Percentiles rank a stretch among this genome's conserved stretches.
phyloP scores from a whole-genome alignment of 2,329 filamentous ascomycete genomes.

The Aspergillus niger region DNA sequence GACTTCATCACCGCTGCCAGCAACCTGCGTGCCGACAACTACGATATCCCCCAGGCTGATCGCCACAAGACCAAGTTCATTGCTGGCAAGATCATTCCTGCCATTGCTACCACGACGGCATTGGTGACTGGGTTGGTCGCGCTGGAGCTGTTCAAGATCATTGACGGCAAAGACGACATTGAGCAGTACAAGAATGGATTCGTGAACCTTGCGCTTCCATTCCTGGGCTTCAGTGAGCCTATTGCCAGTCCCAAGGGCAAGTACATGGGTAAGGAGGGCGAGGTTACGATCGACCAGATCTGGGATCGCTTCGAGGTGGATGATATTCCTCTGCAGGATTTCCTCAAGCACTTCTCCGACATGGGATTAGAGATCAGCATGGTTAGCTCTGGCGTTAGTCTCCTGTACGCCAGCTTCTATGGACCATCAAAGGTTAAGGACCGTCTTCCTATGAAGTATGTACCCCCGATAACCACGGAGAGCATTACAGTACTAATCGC shows the following conservation, averaged over 20 bases:
- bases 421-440: constrained; percentile 80
- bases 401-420: constrained; percentile 94
- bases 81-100: constrained; percentile 98
- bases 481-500: constrained; percentile 29
- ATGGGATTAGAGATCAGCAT: constrained; percentile 83
- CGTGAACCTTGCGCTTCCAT: constrained; percentile 91
- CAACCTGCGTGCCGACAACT: constrained; percentile 95
- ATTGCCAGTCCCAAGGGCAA: constrained; percentile 91
- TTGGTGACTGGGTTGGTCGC: constrained; percentile 92
- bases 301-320: constrained; percentile 96
- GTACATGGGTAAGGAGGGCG: constrained; percentile 75
- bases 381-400: constrained; percentile 95
- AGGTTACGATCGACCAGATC: constrained; percentile 87
- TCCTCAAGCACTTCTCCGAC: constrained; percentile 78
- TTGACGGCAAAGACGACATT: constrained; percentile 93
- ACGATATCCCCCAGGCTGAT: constrained; percentile 91
- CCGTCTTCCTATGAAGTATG: constrained; percentile 69
- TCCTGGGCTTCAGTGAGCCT: constrained; percentile 98
- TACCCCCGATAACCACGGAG: constrained; percentile 24
- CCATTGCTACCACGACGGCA: constrained; percentile 95
- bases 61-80: constrained; percentile 99
- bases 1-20: constrained; percentile 98
- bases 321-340: constrained; percentile 80
- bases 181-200: constrained; percentile 99
- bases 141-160: constrained; percentile 91